These are phyloP conservation scores for Vigna nakashimae DNA, from an alignment of 306 rosid genomes.

Conservation along the genomic window DNA sequence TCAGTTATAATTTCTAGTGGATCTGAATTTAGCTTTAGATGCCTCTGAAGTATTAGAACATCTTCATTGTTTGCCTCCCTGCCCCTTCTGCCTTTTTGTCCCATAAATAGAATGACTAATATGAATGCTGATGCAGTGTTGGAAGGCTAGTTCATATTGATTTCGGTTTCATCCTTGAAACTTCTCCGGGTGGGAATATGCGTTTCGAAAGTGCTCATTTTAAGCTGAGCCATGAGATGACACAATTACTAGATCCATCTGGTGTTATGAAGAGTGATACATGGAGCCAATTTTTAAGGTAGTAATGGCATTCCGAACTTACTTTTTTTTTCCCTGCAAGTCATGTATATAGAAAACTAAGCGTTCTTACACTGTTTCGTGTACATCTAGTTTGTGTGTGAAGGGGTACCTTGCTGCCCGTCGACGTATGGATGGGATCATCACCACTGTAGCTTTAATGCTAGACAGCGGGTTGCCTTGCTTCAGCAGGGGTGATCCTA, in stretches of 20 bases:
- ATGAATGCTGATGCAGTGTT: constrained; percentile 61
- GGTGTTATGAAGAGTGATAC: constrained; percentile 97
- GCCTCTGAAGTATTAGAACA: constrained; percentile 32
- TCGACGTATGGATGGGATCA: constrained; percentile 83
- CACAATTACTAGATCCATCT: constrained; percentile 94
- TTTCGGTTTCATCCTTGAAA: constrained; percentile 96
- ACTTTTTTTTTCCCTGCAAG: neutral
- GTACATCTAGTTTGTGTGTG: constrained; percentile 73
- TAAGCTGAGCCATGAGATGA: constrained; percentile 99
- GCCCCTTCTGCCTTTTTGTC: constrained; percentile 28
- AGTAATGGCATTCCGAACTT: constrained; percentile 19
- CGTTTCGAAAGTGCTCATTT: constrained; percentile 99
- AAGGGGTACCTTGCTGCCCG: constrained; percentile 98
- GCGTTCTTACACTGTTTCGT: constrained; percentile 8
- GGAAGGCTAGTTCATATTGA: constrained; percentile 98
- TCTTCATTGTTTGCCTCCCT: constrained; percentile 24
- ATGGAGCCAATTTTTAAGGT: constrained; percentile 95
- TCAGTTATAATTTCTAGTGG: constrained; percentile 30
- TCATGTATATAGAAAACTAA: constrained; percentile 32
- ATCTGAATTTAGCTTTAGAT: constrained; percentile 32
- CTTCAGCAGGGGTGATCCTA: constrained; percentile 97
- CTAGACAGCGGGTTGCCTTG: constrained; percentile 97
- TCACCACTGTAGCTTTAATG: constrained; percentile 83
- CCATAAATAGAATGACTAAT: constrained; percentile 31
- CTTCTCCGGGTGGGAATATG: constrained; percentile 98